Evolutionary conservation across 306 rosid genomes (phyloP).

Genomic region (Rosa persica): DNA sequence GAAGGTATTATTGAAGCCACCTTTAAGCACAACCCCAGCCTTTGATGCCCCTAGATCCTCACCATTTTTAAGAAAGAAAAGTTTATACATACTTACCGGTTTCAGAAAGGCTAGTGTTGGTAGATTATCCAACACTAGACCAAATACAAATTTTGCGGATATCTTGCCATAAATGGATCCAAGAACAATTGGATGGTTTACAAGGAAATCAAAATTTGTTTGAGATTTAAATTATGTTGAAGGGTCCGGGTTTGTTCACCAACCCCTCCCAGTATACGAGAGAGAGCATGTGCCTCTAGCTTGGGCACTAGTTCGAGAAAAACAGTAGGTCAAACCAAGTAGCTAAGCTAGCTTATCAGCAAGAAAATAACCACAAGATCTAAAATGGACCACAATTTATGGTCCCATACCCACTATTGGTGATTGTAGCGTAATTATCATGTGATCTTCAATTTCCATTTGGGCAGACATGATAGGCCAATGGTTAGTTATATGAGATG

Average conservation of each 20-base stretch:
- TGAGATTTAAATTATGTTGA: background rate
- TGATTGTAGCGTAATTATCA: background rate
- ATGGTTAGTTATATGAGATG: background rate
- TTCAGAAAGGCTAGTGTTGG: background rate
- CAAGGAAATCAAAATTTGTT: background rate
- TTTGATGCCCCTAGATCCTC: background rate
- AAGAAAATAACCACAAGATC: background rate
- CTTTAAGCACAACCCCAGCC: background rate
- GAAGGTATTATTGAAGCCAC: background rate
- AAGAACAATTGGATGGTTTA: background rate
- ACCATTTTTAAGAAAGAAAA: background rate
- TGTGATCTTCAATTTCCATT: background rate
- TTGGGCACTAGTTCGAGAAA: background rate
- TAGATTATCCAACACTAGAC: background rate
- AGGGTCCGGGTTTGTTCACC: conserved; percentile 27
- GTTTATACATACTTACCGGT: background rate
- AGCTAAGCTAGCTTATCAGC: background rate
- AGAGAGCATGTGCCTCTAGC: conserved; percentile 3
- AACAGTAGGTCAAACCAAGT: background rate
- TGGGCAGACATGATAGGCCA: background rate
- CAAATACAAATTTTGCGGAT: background rate
- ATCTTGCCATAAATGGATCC: background rate
- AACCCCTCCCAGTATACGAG: conserved; percentile 12
- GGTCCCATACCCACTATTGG: background rate
- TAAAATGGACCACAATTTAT: background rate